Evolutionary conservation across 176 grass and related monocot species (phyloP).

Genomic region (Hordeum marinum): DNA sequence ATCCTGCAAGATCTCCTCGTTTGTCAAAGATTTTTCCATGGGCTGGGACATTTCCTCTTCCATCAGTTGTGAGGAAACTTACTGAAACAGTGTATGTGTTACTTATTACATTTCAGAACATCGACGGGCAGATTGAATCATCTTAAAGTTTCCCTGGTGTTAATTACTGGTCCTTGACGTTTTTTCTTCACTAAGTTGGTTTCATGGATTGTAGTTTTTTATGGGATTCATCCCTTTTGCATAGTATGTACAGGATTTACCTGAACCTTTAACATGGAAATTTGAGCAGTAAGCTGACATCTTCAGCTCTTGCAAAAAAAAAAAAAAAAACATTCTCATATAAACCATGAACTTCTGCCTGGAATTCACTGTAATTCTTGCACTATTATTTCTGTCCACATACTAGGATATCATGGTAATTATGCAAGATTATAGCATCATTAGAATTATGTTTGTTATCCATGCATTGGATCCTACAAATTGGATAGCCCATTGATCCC

Average conservation of each 20-base stretch:
- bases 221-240: background rate
- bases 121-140: background rate
- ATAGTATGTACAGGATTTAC: background rate
- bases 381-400: background rate
- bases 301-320: background rate
- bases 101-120: background rate
- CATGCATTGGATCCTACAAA: slow-evolving; percentile 3
- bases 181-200: background rate
- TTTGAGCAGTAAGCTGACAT: background rate
- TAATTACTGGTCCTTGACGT: background rate
- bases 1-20: slow-evolving; percentile 67
- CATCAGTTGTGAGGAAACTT: slow-evolving; percentile 65
- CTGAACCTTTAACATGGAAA: background rate
- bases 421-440: background rate
- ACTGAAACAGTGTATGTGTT: slow-evolving; percentile 78
- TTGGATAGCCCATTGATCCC: background rate
- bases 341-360: background rate
- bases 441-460: background rate
- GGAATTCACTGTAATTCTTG: background rate
- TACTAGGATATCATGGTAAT: background rate
- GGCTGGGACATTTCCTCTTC: slow-evolving; percentile 95
- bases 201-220: background rate
- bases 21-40: slow-evolving; percentile 85
- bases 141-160: background rate
- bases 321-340: background rate